These are phyloP conservation scores for Helotiales sp. DNA, from an alignment of 2,329 filamentous ascomycete species.

Conservation along the genomic window DNA sequence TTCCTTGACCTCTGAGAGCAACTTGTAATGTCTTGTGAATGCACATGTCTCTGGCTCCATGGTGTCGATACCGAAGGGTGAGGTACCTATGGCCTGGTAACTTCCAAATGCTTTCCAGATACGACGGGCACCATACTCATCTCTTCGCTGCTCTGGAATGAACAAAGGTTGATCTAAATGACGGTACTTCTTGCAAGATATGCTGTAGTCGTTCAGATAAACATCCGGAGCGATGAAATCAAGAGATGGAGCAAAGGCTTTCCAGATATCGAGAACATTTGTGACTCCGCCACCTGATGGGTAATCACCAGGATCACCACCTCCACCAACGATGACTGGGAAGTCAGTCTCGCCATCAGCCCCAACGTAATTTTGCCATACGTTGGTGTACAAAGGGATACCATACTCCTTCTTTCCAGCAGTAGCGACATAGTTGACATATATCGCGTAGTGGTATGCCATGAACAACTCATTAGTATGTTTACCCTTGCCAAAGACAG, in stretches of 20 bases:
- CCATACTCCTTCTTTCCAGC: conserved; percentile 43
- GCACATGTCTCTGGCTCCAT: conserved; percentile 35
- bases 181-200: conserved; percentile 40
- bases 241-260: conserved; percentile 42
- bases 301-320: conserved; percentile 44
- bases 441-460: conserved; percentile 45
- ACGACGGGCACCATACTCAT: conserved; percentile 43
- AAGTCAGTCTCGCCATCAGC: conserved; percentile 35
- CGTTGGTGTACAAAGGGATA: conserved; percentile 46
- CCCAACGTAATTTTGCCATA: conserved; percentile 45
- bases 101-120: conserved; percentile 41
- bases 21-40: conserved; percentile 41
- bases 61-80: conserved; percentile 45
- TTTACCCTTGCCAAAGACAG: conserved; percentile 40
- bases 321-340: conserved; percentile 43
- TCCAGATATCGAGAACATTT: conserved; percentile 46
- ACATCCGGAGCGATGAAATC: conserved; percentile 49
- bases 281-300: conserved; percentile 47
- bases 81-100: conserved; percentile 37
- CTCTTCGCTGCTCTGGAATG: conserved; percentile 48
- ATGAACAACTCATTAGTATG: conserved; percentile 48
- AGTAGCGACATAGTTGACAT: conserved; percentile 41
- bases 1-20: conserved; percentile 37
- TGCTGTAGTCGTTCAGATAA: conserved; percentile 46
- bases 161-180: conserved; percentile 44